A percentile compares a stretch with the other conserved stretches of the same genome.
Conservation (phyloP, 108 stramenopile species). For the Epithemia pelagica region DNA sequence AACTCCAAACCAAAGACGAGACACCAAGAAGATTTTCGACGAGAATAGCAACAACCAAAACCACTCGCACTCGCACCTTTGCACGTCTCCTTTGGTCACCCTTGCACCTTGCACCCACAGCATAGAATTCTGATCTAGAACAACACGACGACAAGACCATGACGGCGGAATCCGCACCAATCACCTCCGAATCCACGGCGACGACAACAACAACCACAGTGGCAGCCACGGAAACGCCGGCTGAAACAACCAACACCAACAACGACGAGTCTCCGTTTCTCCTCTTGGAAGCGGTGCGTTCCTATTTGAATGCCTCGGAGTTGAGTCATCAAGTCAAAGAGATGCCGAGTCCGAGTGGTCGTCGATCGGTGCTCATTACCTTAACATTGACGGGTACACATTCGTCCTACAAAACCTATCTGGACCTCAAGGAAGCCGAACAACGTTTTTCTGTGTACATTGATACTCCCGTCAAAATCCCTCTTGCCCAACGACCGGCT, state of each 20-base stretch:
- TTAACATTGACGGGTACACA: neutral
- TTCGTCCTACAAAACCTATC: neutral
- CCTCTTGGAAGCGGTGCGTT: neutral
- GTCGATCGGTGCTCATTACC: neutral
- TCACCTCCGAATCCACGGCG: neutral
- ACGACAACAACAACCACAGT: neutral
- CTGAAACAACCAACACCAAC: neutral
- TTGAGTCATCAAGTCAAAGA: neutral
- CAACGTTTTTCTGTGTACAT: neutral
- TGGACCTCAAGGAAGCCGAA: neutral
- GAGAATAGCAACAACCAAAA: too few species aligned
- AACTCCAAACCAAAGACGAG: too few species aligned
- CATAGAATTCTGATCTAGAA: too few species aligned
- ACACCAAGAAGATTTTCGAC: too few species aligned
- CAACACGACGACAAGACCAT: too few species aligned
- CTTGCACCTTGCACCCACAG: too few species aligned
- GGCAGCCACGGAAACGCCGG: too few species aligned
- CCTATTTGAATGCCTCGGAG: neutral
- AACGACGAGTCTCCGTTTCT: neutral
- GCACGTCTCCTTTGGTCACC: too few species aligned
- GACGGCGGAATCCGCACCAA: too few species aligned
- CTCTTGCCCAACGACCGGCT: neutral
- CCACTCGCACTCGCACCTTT: too few species aligned
- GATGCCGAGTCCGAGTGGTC: neutral
- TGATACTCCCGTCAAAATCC: neutral